A percentile compares a stretch with the other conserved stretches of the same genome.
phyloP scores from a whole-genome alignment of 257 asterid genomes.

The Rhazya stricta region DNA sequence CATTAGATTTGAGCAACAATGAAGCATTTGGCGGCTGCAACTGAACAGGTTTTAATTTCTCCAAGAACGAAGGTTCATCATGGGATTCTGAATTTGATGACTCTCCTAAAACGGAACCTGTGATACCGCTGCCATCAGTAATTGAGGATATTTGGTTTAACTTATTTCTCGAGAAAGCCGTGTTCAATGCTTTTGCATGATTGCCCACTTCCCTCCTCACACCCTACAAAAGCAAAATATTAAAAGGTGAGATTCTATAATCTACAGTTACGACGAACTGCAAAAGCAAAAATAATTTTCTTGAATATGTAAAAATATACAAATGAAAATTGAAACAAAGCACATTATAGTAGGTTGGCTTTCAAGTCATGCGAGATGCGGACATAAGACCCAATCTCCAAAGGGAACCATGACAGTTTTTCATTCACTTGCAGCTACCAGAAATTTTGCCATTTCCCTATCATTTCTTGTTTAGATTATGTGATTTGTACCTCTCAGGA shows the following conservation, averaged over 20 bases:
- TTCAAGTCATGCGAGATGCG: neutral
- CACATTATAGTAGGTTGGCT: neutral
- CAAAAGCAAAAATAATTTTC: neutral
- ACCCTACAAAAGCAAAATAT: slow-evolving; percentile 49
- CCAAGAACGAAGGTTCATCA: slow-evolving; percentile 29
- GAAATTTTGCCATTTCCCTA: neutral
- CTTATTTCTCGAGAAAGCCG: slow-evolving; percentile 32
- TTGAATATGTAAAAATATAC: neutral
- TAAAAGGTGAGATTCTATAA: neutral
- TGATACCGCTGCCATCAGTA: slow-evolving; percentile 23
- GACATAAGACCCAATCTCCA: neutral
- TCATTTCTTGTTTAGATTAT: too few species aligned
- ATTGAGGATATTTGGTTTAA: slow-evolving; percentile 28
- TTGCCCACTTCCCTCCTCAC: slow-evolving; percentile 91
- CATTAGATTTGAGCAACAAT: slow-evolving; percentile 38
- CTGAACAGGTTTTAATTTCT: slow-evolving; percentile 28
- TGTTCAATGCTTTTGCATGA: slow-evolving; percentile 72
- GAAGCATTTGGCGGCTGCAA: slow-evolving; percentile 28
- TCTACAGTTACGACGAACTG: neutral
- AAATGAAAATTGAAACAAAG: neutral
- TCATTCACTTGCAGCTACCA: neutral
- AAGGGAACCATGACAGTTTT: neutral
- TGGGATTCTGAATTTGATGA: slow-evolving; percentile 25
- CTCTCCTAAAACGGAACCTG: slow-evolving; percentile 33
- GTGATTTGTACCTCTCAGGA: neutral